Base-by-base conservation (phyloP, 2,329 filamentous ascomycete species). In the Aureobasidium subglaciale region DNA sequence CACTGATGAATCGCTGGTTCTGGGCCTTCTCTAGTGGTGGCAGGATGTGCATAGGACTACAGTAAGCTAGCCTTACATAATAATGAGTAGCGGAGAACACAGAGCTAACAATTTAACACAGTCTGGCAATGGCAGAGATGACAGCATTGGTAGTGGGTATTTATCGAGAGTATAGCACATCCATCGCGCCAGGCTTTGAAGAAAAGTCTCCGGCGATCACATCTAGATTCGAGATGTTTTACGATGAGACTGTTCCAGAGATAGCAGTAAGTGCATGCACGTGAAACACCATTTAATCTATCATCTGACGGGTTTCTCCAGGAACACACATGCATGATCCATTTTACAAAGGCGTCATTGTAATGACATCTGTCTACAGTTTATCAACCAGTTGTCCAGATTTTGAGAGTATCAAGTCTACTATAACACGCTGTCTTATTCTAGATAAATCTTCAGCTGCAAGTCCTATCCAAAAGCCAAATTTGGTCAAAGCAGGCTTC, bases 71-170 rank as follows among this genome's bases (percentile, higher is more conserved):
- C 2, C 29, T 42, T 9, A 22, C 4, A 7, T 2, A 18, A 22
- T 16, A 2, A 16, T 37, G 2, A 5, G 3, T 1, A n/a, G 2
- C 8, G 29, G 8, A 13, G 5, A 5, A 24, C 13, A 7, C 11
- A 8, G 2, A 20, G 13, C 16, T 42, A 5, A 13, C 34, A n/a
- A 65, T 35, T 30, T 48, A 25, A 16, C 7, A 25, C 43, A 75
- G 72, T 62, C 64, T 78, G 8, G 76, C 76, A 2, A 76, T 77
- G 70, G 73, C 74, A 11, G 76, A 78, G 60, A 78, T 79, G 75
- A 75, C 72, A 1, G 75, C 73, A 1, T 61, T 79, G 7, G 62
- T 74, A 1, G 69, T 74, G 4, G 71, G 73, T 1, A 59, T 79
- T 4, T 78, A 79, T 62, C 63, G 71, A 48, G 65, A 62, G 25